Percentiles rank a stretch among this genome's conserved stretches.
Conservation (phyloP, 2,329 filamentous ascomycete genomes). For the Daldinia sp. region DNA sequence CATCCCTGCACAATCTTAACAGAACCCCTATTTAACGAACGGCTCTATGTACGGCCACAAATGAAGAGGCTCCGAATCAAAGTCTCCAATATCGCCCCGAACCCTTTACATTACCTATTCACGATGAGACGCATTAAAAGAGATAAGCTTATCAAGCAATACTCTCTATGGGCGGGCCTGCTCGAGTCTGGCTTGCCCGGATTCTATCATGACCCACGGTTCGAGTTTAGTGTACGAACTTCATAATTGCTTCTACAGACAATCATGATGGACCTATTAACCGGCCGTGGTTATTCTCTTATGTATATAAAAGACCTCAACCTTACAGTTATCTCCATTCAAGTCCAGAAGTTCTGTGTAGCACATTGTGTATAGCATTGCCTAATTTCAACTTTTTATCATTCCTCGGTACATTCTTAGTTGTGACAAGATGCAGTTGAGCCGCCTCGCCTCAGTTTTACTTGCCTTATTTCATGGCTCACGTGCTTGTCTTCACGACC, state of each 20-base stretch:
- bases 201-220: background rate
- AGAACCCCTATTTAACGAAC: conserved; percentile 1
- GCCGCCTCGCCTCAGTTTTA: background rate
- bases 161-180: background rate
- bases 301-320: background rate
- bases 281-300: too few relatives aligned
- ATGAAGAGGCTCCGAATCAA: background rate
- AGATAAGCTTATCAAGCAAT: background rate
- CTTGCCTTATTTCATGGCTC: background rate
- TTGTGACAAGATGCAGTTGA: background rate
- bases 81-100: background rate
- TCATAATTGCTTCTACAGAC: background rate
- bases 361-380: background rate
- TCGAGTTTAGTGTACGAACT: conserved; percentile 7
- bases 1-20: conserved; percentile 20
- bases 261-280: background rate
- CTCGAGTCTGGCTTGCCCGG: background rate
- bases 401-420: background rate
- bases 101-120: background rate
- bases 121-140: background rate
- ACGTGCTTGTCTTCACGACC: background rate
- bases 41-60: background rate
- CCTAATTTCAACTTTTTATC: background rate
- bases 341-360: background rate
- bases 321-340: background rate